Percentiles rank a stretch among this genome's conserved stretches.
phyloP scores from a whole-genome alignment of 352 stramenopile genomes.

The Pythium insidiosum region DNA sequence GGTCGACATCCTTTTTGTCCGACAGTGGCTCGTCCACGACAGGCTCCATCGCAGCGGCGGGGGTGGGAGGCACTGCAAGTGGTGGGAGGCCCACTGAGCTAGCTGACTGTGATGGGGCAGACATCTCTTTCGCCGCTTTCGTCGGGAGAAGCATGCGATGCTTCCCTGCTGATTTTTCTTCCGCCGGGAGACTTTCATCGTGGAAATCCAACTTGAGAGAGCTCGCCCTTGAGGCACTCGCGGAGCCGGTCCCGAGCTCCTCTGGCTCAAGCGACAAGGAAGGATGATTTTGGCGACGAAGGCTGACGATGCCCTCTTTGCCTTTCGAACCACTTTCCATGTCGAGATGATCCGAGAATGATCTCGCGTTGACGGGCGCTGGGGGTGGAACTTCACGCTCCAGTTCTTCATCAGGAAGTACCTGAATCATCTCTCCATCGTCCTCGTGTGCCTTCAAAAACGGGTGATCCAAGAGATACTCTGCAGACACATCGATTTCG shows the following conservation, averaged over 20 bases:
- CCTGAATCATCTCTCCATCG: conserved; percentile 72
- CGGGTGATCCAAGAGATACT: conserved; percentile 65
- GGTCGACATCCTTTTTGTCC: conserved; percentile 31
- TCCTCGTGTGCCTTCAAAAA: conserved; percentile 77
- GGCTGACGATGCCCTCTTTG: conserved; percentile 15
- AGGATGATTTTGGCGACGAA: conserved; percentile 39
- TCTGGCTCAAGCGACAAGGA: conserved; percentile 51
- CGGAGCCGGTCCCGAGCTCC: conserved; percentile 31
- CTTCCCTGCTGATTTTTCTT: conserved; percentile 44
- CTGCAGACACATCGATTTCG: conserved; percentile 68
- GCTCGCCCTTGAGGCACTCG: neutral
- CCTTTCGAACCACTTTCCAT: conserved; percentile 69
- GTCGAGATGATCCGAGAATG: conserved; percentile 59
- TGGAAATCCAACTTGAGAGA: conserved; percentile 1
- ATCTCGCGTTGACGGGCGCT: conserved; percentile 44
- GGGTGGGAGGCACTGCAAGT: neutral
- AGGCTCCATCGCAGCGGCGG: neutral
- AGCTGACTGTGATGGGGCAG: neutral
- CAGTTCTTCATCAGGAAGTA: conserved; percentile 58
- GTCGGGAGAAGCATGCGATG: conserved; percentile 30
- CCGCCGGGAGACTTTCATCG: conserved; percentile 14
- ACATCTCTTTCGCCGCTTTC: conserved; percentile 1
- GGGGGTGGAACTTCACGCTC: conserved; percentile 34
- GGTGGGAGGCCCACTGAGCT: conserved; percentile 15
- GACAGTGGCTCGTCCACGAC: conserved; percentile 50